phyloP scores from a whole-genome alignment of 768 basidiomycete species.

The Rickenella mellea region DNA sequence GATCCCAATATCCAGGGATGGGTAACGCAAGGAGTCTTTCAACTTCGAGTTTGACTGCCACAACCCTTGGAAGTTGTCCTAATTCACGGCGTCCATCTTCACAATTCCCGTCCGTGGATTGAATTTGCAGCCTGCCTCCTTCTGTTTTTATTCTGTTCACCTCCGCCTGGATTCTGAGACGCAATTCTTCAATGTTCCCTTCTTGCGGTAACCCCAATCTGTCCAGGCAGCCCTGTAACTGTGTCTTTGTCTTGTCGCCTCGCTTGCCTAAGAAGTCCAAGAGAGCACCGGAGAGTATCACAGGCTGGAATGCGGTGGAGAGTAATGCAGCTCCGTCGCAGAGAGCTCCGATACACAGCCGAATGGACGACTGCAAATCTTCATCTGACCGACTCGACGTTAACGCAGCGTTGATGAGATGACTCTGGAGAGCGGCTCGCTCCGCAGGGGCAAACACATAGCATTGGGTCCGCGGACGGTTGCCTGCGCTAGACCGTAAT shows the following conservation, averaged over 20 bases:
- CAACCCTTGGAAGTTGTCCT: slow-evolving; percentile 35
- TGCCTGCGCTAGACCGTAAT: slow-evolving; percentile 9
- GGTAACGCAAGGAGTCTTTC: slow-evolving; percentile 37
- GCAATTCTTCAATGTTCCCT: slow-evolving; percentile 28
- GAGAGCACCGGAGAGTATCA: slow-evolving; percentile 34
- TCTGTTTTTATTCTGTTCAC: slow-evolving; percentile 25
- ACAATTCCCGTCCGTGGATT: slow-evolving; percentile 9
- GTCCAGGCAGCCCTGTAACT: slow-evolving; percentile 29
- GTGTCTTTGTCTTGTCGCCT: slow-evolving; percentile 22
- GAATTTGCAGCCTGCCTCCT: slow-evolving; percentile 11
- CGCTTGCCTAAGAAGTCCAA: slow-evolving; percentile 29
- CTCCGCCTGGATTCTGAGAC: slow-evolving; percentile 26
- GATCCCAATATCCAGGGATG: slow-evolving; percentile 38
- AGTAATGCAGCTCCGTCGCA: slow-evolving; percentile 37
- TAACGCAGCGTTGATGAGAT: slow-evolving; percentile 33
- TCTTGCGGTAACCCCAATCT: slow-evolving; percentile 28
- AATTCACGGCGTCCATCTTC: slow-evolving; percentile 18
- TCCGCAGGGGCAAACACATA: slow-evolving; percentile 38
- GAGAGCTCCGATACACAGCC: slow-evolving; percentile 40
- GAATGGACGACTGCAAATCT: slow-evolving; percentile 21
- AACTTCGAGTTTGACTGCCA: slow-evolving; percentile 34
- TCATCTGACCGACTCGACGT: slow-evolving; percentile 16
- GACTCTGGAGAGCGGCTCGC: slow-evolving; percentile 27
- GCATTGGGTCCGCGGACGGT: slow-evolving; percentile 29
- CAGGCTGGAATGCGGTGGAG: slow-evolving; percentile 39